Evolutionary conservation across 169 alveolate genomes (phyloP).

Genomic region (Cryptosporidium sp.): DNA sequence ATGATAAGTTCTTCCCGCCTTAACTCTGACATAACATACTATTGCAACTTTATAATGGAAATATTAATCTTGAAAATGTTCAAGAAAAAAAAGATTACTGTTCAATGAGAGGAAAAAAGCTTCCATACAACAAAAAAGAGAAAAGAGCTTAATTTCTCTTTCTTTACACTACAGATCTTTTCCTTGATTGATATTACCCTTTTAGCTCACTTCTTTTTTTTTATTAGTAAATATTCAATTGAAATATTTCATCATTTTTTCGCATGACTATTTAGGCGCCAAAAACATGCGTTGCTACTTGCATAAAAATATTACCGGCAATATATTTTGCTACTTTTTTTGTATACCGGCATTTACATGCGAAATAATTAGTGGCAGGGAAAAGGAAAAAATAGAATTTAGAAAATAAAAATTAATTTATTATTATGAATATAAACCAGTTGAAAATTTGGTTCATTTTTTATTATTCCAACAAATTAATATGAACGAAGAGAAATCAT

Average conservation of each 20-base stretch:
- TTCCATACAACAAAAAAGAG: no score
- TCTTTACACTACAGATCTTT: not conserved
- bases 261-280: constrained; percentile 25
- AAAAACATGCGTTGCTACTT: constrained; percentile 17
- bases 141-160: no score
- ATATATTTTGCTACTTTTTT: not conserved
- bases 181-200: not conserved
- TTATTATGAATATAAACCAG: not conserved
- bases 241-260: not conserved
- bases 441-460: not conserved
- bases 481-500: not conserved
- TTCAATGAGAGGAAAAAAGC: no score
- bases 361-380: not conserved
- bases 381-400: not conserved
- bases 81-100: no score
- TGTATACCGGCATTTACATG: constrained; percentile 1
- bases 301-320: constrained; percentile 22
- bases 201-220: not conserved
- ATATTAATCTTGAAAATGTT: no score
- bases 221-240: not conserved
- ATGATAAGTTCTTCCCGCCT: not conserved
- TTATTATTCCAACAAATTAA: not conserved
- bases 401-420: not conserved
- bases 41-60: not conserved
- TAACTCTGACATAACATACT: not conserved